Base-by-base conservation (phyloP, 148 eudicot genomes). In the Talinum fruticosum region DNA sequence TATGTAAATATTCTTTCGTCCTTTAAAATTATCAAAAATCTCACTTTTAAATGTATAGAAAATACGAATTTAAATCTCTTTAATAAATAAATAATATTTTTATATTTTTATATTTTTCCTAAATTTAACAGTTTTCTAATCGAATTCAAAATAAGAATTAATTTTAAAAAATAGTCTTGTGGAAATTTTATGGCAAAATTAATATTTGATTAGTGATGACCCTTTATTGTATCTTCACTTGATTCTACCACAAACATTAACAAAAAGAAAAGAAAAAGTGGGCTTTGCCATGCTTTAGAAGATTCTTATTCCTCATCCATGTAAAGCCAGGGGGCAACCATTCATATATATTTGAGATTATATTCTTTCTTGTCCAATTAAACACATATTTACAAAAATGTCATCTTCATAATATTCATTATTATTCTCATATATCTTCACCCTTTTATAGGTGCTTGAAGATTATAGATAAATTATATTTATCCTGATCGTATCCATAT, bases 301-400 rank as follows among this genome's bases (percentile, higher is more conserved):
- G 59, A 64, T 62, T 51, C 78, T 64, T 41, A 64, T 41, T 75
- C 78, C 36, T 64, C 28, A 15, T 53, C 53, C 70, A 64, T 34
- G 19, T 35, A 47, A 16, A 23, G 66, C 59, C 19, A 19, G 57
- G 10, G 29, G 64, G 29, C 10, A 59, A 59, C 64, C 28, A 59
- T 24, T 1, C 10, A n/a, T 6, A 59, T n/a, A 16, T 49, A 59
- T 24, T n/a, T 59, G 16, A 24, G 29, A 59, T 59, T 59, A 59
- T 59, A 59, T 59, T 59, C 29, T 45, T 44, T 66, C 62, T n/a
- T 8, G 4, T 37, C 6, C 26, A 29, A 51, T 10, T 18, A 15
- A 51, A 1, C 19, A 15, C n/a, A 66, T 34, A 66, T 66, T 30
- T 32, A 13, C 69, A 33, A 16, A 30, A 67, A 35, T 10, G 34